Conservation (phyloP, 106 monocot genomes). For the Posidonia australis region DNA sequence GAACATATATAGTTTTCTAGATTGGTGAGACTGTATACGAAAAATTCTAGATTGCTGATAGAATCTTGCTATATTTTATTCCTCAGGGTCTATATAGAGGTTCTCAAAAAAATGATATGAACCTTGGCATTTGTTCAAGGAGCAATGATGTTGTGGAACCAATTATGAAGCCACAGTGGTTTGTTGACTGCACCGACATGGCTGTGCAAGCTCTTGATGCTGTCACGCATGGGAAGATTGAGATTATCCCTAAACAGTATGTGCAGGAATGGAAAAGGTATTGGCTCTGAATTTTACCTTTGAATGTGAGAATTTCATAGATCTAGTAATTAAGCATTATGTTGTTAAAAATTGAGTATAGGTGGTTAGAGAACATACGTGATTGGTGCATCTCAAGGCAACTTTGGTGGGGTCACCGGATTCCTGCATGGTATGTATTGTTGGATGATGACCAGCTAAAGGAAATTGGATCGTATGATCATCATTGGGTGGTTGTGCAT, state of each 20-base stretch:
- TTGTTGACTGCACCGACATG: constrained; percentile 77
- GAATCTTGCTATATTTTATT: background rate
- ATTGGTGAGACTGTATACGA: background rate
- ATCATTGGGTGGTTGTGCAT: constrained; percentile 91
- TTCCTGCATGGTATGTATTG: constrained; percentile 95
- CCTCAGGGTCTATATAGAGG: constrained; percentile 68
- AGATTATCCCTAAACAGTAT: constrained; percentile 91
- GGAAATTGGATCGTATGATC: constrained; percentile 59
- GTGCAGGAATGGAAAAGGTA: constrained; percentile 84
- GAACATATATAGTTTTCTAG: background rate
- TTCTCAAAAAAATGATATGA: constrained; percentile 82
- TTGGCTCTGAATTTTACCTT: background rate
- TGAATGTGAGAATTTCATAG: background rate
- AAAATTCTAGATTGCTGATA: background rate
- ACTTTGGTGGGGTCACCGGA: constrained; percentile 97
- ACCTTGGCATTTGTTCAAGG: constrained; percentile 88
- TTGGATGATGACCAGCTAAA: constrained; percentile 64
- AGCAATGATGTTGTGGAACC: constrained; percentile 92
- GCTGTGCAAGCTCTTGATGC: constrained; percentile 79
- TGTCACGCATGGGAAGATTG: constrained; percentile 66
- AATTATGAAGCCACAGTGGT: constrained; percentile 97
- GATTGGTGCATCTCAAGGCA: constrained; percentile 99
- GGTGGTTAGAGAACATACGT: constrained; percentile 90
- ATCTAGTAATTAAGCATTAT: background rate
- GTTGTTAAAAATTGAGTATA: constrained; percentile 10